Evolutionary conservation across 225 moss, liverwort and hornwort species (phyloP).

Genomic region (Anthoceros angustus): DNA sequence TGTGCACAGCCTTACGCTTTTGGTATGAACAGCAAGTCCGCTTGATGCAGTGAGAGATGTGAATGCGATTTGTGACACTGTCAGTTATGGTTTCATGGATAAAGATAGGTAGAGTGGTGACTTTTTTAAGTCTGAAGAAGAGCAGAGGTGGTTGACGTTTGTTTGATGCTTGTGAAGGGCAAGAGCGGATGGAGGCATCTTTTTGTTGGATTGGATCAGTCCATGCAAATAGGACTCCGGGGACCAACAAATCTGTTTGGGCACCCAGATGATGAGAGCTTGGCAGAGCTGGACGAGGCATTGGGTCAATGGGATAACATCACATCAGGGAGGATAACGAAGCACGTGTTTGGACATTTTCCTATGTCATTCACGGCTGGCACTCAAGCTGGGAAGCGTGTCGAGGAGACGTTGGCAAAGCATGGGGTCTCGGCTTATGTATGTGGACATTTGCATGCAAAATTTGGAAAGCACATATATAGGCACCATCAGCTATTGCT

Average conservation of each 20-base stretch:
- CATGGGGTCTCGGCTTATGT: conserved; percentile 57
- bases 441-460: conserved; percentile 78
- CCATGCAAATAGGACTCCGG: conserved; percentile 67
- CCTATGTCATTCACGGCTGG: conserved; percentile 82
- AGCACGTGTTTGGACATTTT: conserved; percentile 81
- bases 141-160: background rate
- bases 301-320: conserved; percentile 59
- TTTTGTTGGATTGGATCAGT: conserved; percentile 85
- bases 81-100: background rate
- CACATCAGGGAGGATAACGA: conserved; percentile 22
- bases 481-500: conserved; percentile 33
- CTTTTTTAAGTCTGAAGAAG: background rate
- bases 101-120: background rate
- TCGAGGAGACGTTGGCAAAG: conserved; percentile 52
- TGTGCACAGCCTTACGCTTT: conserved; percentile 70
- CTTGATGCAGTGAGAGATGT: background rate
- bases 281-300: conserved; percentile 39
- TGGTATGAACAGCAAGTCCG: conserved; percentile 27
- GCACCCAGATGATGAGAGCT: conserved; percentile 59
- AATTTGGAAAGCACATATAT: conserved; percentile 67
- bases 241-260: conserved; percentile 83
- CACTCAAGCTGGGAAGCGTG: conserved; percentile 50
- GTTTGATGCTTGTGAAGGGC: conserved; percentile 26
- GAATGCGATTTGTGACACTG: background rate
- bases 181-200: conserved; percentile 50